Conservation (phyloP, 257 asterid species). For the Leptodermis oblonga region DNA sequence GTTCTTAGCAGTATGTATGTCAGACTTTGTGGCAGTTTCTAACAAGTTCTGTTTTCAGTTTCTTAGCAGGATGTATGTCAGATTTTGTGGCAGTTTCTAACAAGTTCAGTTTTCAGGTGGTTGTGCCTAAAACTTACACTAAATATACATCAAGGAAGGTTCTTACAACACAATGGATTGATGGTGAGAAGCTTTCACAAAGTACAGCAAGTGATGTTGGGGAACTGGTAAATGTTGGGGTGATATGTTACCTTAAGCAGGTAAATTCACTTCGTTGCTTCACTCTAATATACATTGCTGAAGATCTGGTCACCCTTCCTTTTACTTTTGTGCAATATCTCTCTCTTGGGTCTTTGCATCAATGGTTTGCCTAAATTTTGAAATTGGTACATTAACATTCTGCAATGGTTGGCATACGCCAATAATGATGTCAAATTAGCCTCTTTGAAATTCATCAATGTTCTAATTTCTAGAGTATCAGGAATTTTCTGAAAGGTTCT, state of each 20-base stretch:
- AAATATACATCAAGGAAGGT: slow-evolving; percentile 94
- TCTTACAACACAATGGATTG: slow-evolving; percentile 91
- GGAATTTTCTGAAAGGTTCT: not conserved
- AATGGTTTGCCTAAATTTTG: not conserved
- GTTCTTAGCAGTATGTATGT: not conserved
- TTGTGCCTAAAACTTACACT: slow-evolving; percentile 81
- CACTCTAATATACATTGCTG: not conserved
- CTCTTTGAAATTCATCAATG: not conserved
- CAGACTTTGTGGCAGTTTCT: not conserved
- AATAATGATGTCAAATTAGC: not conserved
- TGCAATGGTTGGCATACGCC: not conserved
- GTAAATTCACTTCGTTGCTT: slow-evolving; percentile 27
- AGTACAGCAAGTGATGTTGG: slow-evolving; percentile 99
- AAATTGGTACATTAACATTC: not conserved
- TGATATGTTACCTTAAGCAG: slow-evolving; percentile 99
- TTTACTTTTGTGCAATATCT: not conserved
- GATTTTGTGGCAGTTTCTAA: not conserved
- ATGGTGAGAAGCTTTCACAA: slow-evolving; percentile 97
- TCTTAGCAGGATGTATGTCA: no score
- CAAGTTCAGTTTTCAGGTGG: slow-evolving; percentile 51
- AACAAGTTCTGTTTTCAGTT: slow-evolving; percentile 35
- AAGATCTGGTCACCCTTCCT: not conserved
- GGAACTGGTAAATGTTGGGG: slow-evolving; percentile 95
- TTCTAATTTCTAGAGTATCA: not conserved
- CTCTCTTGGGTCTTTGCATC: not conserved